Base-by-base conservation (phyloP, 139 green algal genomes). In the Coelastrella sp. region DNA sequence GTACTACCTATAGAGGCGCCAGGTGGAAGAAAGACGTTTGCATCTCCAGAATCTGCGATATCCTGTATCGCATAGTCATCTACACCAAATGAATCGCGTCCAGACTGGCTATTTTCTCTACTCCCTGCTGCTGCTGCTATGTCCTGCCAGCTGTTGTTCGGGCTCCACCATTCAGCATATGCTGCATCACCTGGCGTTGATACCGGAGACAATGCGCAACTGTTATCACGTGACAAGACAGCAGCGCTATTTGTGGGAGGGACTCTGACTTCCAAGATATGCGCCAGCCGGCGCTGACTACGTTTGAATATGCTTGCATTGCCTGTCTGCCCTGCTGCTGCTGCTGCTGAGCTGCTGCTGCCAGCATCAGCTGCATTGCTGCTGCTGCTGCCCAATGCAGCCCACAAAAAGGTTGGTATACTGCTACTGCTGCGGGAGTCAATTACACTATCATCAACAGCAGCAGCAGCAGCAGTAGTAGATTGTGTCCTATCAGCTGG, bases 131-230 rank as follows among this genome's bases (percentile, higher is more conserved):
- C 73, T 62, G 32, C 73, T 37, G 9, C 37, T 50, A 60, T 21
- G n/a, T 81, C 73, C 8, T 67, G 13, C 30, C 48, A 67, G 21
- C 73, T 81, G 50, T 32, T 34, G 23, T 48, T 81, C 32, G 73
- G 73, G 50, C 73, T 81, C 73, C 73, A 81, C 73, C 73, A 81
- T 15, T 81, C 73, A n/a, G 73, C 73, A 48, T 68, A 81, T 6
- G 73, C 73, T 62, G 73, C 50, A 48, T 81, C 73, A 25, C 32
- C 73, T 21, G 48, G 45, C 21, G 73, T 57, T 48, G 73, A 81
- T 0, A 81, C 50, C 15, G 73, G 73, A 21, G 73, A 81, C 73
- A 81, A 4, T 5, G 73, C 50, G 11, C 73, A 51, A 37, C 73
- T 81, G 17, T 32, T 27, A 17, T 66, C 50, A 23, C 30, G 23